These are phyloP conservation scores for Ophiostoma ips DNA, from an alignment of 2,329 filamentous ascomycete species.

Conservation along the genomic window DNA sequence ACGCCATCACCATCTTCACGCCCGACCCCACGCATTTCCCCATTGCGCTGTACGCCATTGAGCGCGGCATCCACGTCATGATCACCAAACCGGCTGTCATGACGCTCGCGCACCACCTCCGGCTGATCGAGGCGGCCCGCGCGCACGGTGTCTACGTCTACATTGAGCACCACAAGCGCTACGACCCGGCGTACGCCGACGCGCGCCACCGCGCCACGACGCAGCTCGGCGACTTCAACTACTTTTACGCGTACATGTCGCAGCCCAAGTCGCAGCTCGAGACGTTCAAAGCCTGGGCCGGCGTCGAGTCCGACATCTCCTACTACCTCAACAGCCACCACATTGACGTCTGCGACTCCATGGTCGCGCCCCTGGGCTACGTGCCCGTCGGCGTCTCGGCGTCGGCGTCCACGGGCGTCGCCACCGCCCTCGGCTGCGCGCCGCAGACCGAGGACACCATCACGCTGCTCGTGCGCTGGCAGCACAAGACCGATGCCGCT, in stretches of 20 bases:
- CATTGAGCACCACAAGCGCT: constrained; percentile 94
- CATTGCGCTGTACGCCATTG: constrained; percentile 83
- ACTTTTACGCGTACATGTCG: constrained; percentile 95
- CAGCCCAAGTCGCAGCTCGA: constrained; percentile 84
- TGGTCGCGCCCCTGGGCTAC: constrained; percentile 63
- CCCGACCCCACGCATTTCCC: constrained; percentile 86
- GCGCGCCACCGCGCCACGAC: constrained; percentile 62
- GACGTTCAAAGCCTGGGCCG: constrained; percentile 91
- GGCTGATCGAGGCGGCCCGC: constrained; percentile 56
- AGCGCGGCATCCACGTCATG: constrained; percentile 76
- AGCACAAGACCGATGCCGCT: constrained; percentile 46
- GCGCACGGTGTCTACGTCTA: constrained; percentile 77
- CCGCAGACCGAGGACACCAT: constrained; percentile 84
- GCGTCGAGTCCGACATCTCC: constrained; percentile 80
- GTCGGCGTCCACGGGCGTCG: constrained; percentile 64
- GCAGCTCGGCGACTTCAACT: constrained; percentile 80
- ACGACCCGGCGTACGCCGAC: constrained; percentile 83
- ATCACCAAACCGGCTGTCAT: constrained; percentile 92
- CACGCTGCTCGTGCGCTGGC: constrained; percentile 79
- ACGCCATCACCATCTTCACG: constrained; percentile 92
- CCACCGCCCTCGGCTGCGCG: constrained; percentile 64
- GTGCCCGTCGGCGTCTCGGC: constrained; percentile 67
- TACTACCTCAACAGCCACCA: constrained; percentile 97
- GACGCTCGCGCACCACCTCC: constrained; percentile 63
- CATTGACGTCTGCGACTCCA: constrained; percentile 81